Evolutionary conservation across 2,329 filamentous ascomycete genomes (phyloP).

Genomic region (Pseudogymnoascus sp.): DNA sequence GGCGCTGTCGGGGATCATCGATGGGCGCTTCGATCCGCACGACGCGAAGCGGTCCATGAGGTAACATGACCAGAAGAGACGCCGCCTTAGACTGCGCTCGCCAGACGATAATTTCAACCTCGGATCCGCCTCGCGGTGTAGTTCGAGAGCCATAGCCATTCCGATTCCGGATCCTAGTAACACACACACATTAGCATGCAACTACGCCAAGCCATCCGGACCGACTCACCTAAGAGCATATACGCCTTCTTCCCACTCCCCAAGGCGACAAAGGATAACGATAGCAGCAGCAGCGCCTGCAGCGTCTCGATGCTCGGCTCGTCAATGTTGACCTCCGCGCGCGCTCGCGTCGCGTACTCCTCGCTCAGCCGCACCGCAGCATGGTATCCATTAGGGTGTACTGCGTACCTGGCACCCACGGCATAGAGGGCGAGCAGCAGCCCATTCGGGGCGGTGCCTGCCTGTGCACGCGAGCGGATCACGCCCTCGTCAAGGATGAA

Average conservation of each 20-base stretch:
- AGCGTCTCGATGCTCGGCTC: conserved; percentile 73
- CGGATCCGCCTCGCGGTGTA: conserved; percentile 56
- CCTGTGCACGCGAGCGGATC: no score
- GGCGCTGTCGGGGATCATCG: conserved; percentile 70
- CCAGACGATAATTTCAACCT: conserved; percentile 54
- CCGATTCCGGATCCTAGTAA: conserved; percentile 62
- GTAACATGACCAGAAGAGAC: conserved; percentile 87
- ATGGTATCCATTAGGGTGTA: no score
- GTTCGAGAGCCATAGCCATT: conserved; percentile 74
- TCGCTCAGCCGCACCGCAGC: no score
- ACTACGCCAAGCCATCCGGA: background rate
- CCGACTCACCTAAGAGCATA: conserved; percentile 66
- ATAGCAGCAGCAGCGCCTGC: conserved; percentile 68
- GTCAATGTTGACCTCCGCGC: conserved; percentile 67
- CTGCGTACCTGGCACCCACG: no score
- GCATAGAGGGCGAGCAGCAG: no score
- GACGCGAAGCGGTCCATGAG: conserved; percentile 77
- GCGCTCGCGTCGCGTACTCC: conserved; percentile 34
- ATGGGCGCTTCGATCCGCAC: conserved; percentile 74
- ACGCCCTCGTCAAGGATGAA: no score
- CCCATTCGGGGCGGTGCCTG: no score
- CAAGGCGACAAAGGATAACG: conserved; percentile 66
- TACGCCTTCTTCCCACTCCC: conserved; percentile 80
- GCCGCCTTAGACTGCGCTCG: conserved; percentile 68
- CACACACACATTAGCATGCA: background rate